These are phyloP conservation scores for Aspergillus olivimuriae DNA, from an alignment of 495 filamentous ascomycete genomes.

Conservation along the genomic window DNA sequence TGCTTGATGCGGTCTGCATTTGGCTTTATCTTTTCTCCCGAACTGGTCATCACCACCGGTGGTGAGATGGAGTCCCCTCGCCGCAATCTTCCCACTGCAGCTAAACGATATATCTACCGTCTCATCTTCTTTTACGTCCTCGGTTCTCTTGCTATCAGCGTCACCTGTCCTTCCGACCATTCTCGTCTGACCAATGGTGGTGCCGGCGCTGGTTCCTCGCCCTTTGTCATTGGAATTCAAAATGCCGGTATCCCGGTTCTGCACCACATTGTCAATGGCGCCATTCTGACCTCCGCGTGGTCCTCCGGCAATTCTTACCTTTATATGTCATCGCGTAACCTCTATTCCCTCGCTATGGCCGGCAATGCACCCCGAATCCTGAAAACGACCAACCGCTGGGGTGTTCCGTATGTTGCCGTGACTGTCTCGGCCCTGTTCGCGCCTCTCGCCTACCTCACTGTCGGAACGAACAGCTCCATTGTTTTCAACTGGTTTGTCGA, in stretches of 20 bases:
- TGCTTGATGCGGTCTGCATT: constrained; percentile 40
- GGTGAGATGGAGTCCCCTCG: constrained; percentile 73
- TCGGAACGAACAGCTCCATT: constrained; percentile 27
- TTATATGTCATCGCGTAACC: constrained; percentile 65
- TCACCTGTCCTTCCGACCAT: constrained; percentile 45
- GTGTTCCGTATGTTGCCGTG: constrained; percentile 46
- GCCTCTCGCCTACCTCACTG: constrained; percentile 44
- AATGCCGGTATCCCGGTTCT: constrained; percentile 57
- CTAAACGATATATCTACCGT: constrained; percentile 76
- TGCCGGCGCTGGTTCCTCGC: constrained; percentile 42
- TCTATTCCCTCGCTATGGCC: constrained; percentile 66
- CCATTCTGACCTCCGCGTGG: constrained; percentile 60
- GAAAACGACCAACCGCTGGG: constrained; percentile 30
- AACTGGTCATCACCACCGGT: constrained; percentile 70
- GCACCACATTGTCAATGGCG: constrained; percentile 69
- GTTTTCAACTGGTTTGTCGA: constrained; percentile 57
- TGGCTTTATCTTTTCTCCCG: constrained; percentile 58
- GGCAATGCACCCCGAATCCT: constrained; percentile 58
- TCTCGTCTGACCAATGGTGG: constrained; percentile 34
- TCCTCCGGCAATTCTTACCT: constrained; percentile 71
- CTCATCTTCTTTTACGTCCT: constrained; percentile 72
- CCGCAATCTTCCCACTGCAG: constrained; percentile 70
- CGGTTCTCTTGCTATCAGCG: constrained; percentile 48
- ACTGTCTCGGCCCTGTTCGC: constrained; percentile 40
- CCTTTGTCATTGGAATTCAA: constrained; percentile 53